A percentile compares a stretch with the other conserved stretches of the same genome.
Conservation (phyloP, 495 filamentous ascomycete genomes). For the Aspergillus homomorphus region DNA sequence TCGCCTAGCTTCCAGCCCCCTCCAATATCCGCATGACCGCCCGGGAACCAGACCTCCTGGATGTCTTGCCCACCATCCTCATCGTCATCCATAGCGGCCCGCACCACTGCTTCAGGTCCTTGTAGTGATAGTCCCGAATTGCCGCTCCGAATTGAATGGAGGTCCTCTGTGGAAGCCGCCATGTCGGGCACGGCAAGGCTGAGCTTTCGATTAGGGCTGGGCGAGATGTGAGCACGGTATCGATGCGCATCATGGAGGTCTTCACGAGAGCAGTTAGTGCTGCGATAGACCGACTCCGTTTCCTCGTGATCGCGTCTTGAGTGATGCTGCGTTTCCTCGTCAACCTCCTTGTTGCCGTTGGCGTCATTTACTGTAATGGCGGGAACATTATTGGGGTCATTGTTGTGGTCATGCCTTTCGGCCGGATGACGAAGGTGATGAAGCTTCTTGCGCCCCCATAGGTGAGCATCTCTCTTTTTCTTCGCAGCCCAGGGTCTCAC, state of each 20-base stretch:
- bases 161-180: slow-evolving; percentile 32
- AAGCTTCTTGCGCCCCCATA: slow-evolving; percentile 27
- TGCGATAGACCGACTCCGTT: slow-evolving; percentile 37
- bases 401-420: slow-evolving; percentile 17
- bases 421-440: slow-evolving; percentile 22
- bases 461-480: slow-evolving; percentile 33
- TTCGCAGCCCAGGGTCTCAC: slow-evolving; percentile 32
- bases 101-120: slow-evolving; percentile 21
- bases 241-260: slow-evolving; percentile 23
- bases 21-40: slow-evolving; percentile 76
- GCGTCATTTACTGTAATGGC: slow-evolving; percentile 31
- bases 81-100: slow-evolving; percentile 47
- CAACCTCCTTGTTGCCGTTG: slow-evolving; percentile 7
- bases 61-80: slow-evolving; percentile 65
- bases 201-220: slow-evolving; percentile 8
- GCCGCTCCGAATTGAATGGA: slow-evolving; percentile 35
- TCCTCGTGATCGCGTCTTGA: slow-evolving; percentile 23
- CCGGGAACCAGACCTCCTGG: slow-evolving; percentile 76
- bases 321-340: background rate
- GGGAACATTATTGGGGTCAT: slow-evolving; percentile 27
- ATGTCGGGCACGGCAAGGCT: slow-evolving; percentile 32
- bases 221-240: slow-evolving; percentile 43
- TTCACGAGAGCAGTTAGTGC: slow-evolving; percentile 27
- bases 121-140: slow-evolving; percentile 41
- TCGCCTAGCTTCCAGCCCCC: slow-evolving; percentile 68